Percentiles rank a stretch among this genome's conserved stretches.
Conservation (phyloP, 495 filamentous ascomycete species). For the Cryomyces minteri region DNA sequence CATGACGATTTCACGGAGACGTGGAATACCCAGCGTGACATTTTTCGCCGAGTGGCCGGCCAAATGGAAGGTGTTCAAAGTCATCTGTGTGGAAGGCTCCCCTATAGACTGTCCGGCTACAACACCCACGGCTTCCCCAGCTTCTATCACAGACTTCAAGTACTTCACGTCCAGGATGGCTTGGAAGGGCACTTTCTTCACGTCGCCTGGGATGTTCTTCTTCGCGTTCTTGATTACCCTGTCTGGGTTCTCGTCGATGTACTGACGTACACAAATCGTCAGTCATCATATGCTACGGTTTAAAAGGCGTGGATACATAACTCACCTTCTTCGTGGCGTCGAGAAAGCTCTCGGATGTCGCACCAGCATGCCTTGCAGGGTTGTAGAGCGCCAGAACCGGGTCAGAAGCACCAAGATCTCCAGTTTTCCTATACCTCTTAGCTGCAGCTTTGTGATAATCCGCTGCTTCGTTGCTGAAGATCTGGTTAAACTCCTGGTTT, state of each 20-base stretch:
- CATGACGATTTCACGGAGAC: constrained; percentile 96
- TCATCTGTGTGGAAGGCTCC: constrained; percentile 98
- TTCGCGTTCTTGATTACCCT: constrained; percentile 64
- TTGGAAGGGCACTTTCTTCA: constrained; percentile 60
- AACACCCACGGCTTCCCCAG: constrained; percentile 94
- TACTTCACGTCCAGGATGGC: constrained; percentile 80
- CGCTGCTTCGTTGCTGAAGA: constrained; percentile 29
- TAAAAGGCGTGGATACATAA: too few species aligned
- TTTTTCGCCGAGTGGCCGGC: constrained; percentile 97
- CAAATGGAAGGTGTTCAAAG: constrained; percentile 99
- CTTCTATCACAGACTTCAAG: constrained; percentile 79
- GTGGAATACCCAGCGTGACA: constrained; percentile 95
- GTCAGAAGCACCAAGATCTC: constrained; percentile 47
- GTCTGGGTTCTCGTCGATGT: constrained; percentile 60
- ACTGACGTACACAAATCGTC: constrained; percentile 16
- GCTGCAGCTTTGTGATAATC: constrained; percentile 56
- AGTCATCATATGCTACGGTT: too few species aligned
- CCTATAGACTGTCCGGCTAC: constrained; percentile 93
- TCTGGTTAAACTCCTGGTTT: constrained; percentile 26
- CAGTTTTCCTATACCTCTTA: constrained; percentile 58
- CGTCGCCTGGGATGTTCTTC: constrained; percentile 29
- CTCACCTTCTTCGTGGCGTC: constrained; percentile 31
- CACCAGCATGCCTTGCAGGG: constrained; percentile 59
- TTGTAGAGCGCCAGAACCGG: constrained; percentile 57
- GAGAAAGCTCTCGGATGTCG: constrained; percentile 79